Base-by-base conservation (phyloP, 2,329 filamentous ascomycete genomes). In the Pestalotiopsis sp. region DNA sequence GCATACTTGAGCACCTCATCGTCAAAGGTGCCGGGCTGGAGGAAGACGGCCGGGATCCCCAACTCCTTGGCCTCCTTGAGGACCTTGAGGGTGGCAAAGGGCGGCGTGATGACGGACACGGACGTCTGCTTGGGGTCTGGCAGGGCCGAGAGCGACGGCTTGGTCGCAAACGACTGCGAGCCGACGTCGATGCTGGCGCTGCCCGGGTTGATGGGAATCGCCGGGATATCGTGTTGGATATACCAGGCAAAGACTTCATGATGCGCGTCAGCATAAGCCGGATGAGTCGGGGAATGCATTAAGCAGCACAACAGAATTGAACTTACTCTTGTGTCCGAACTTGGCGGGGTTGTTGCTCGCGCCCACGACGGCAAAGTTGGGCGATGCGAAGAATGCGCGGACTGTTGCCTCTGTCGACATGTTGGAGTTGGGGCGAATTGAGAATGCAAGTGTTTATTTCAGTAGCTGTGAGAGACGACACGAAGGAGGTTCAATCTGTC, bases 1-100 rank as follows among this genome's bases (percentile, higher is more conserved):
- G 73, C 80, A 25, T 88, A 94, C 56, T 86, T 83, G 71, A 97
- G 78, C 25, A 94, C 92, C 69, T 90, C 89, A 65, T 92, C 89
- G 78, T 97, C 90, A 77, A 92, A 98, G 17, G 90, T 95, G 1
- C 95, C 96, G 0, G 96, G 96, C 82, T 98, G 96, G 72, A 98
- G 83, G 92, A 93, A 97, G 4, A 97, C 90, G 31, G 93, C 87
- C 20, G 89, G 86, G 59, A 97, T 83, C 3, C 94, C 91, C 12
- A 92, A 84, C 68, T 87, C 84, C 79, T 91, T 92, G 0, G 95
- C 96, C 79, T 97, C 92, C 71, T 90, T 85, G 56, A 98, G 83
- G 7, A 97, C 84, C 75, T 90, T 83, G 69, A 91, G 86, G 1
- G 96, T 97, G 38, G 93, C 90, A 2, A 86, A 81, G 0, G 96